These are phyloP conservation scores for Berkeleyomyces rouxiae DNA, from an alignment of 2,329 filamentous ascomycete species.

Conservation along the genomic window DNA sequence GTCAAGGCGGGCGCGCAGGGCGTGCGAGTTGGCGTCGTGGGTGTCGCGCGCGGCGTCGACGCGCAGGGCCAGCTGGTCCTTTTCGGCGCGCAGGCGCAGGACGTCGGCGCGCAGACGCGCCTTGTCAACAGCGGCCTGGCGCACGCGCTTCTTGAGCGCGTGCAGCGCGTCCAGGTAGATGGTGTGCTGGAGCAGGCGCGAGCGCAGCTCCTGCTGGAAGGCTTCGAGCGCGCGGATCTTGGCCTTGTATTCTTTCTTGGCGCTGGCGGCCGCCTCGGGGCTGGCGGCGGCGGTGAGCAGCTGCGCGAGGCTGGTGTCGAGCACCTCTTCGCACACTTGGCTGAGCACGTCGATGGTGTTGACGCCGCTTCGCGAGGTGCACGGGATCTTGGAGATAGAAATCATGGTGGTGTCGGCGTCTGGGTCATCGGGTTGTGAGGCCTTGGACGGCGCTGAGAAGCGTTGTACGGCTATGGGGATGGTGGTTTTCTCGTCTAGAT, in stretches of 20 bases:
- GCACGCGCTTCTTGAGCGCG: slow-evolving; percentile 39
- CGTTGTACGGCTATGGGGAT: slow-evolving; percentile 45
- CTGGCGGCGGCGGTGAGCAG: slow-evolving; percentile 26
- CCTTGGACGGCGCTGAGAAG: slow-evolving; percentile 32
- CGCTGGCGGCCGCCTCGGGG: slow-evolving; percentile 23
- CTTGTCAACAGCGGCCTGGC: slow-evolving; percentile 40
- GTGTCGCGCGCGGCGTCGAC: slow-evolving; percentile 46
- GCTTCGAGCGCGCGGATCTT: slow-evolving; percentile 41
- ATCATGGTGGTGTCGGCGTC: slow-evolving; percentile 28
- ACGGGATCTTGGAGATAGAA: slow-evolving; percentile 35
- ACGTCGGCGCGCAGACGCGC: slow-evolving; percentile 41
- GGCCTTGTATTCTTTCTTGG: slow-evolving; percentile 34
- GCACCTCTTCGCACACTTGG: slow-evolving; percentile 44
- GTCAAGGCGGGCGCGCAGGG: slow-evolving; percentile 28
- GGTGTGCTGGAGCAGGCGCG: slow-evolving; percentile 40
- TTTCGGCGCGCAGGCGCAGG: slow-evolving; percentile 39
- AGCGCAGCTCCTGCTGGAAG: slow-evolving; percentile 40
- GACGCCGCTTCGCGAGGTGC: slow-evolving; percentile 36
- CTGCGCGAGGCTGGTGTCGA: slow-evolving; percentile 32
- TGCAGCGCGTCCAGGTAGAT: slow-evolving; percentile 44
- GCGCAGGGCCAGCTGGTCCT: slow-evolving; percentile 43
- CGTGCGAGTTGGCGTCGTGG: slow-evolving; percentile 34
- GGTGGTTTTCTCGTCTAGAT: slow-evolving; percentile 15
- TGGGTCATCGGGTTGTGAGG: slow-evolving; percentile 18
- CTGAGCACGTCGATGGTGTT: slow-evolving; percentile 46